Percentiles rank a stretch among this genome's conserved stretches.
These are phyloP conservation scores for Ciborinia camelliae DNA, from an alignment of 2,329 filamentous ascomycete genomes.

Conservation along the genomic window DNA sequence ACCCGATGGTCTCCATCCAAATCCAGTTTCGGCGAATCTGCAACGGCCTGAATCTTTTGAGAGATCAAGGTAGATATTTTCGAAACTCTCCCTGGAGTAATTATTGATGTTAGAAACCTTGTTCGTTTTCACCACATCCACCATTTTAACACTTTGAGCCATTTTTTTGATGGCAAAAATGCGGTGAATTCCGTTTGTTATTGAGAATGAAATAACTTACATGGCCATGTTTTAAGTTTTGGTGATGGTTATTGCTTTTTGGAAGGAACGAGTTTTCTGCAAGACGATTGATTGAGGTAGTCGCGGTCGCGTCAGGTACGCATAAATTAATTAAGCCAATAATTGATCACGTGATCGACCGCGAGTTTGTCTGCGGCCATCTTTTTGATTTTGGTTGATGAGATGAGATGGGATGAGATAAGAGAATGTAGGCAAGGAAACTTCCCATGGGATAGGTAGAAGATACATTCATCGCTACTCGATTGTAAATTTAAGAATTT, in stretches of 20 bases:
- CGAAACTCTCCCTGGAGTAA: conserved; percentile 74
- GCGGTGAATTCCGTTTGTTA: background rate
- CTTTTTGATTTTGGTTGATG: background rate
- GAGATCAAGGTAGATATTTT: conserved; percentile 93
- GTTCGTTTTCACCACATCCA: background rate
- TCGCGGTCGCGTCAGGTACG: conserved; percentile 12
- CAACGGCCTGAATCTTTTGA: conserved; percentile 91
- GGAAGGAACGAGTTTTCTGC: conserved; percentile 10
- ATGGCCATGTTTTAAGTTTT: conserved; percentile 18
- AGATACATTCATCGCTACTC: too few relatives aligned
- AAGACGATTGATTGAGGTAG: background rate
- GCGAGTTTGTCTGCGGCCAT: background rate
- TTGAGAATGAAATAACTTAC: background rate
- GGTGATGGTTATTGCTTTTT: background rate
- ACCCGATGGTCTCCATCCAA: conserved; percentile 89
- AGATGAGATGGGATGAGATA: background rate
- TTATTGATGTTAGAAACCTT: conserved; percentile 20
- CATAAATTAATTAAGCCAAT: conserved; percentile 2
- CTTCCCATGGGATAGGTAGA: too few relatives aligned
- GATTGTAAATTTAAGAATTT: too few relatives aligned
- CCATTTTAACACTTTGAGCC: background rate
- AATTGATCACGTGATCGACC: background rate
- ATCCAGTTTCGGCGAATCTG: conserved; percentile 87
- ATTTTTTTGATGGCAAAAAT: background rate
- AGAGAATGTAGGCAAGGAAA: too few relatives aligned